Conservation (phyloP, 352 stramenopile species). For the Globisporangium spinosum region DNA sequence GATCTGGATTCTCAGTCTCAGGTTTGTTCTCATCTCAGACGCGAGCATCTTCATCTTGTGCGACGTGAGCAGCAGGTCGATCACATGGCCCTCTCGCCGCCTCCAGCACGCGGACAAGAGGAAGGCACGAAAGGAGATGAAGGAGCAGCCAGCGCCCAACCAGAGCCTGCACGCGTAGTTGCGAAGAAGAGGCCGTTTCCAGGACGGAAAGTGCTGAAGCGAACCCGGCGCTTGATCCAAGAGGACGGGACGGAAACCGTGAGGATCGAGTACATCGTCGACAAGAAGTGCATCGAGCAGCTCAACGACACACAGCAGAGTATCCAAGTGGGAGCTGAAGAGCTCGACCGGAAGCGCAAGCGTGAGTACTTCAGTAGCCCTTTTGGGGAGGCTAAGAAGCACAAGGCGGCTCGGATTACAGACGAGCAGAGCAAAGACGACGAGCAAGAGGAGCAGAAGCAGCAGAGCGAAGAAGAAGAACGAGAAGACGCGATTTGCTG, state of each 20-base stretch:
- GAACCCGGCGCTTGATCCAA: not conserved
- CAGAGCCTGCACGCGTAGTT: not conserved
- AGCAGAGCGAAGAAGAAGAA: not conserved
- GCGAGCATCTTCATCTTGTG: no score
- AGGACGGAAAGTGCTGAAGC: slow-evolving; percentile 1
- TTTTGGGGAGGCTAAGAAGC: not conserved
- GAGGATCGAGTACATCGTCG: not conserved
- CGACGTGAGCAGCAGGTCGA: not conserved
- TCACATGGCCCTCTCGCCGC: not conserved
- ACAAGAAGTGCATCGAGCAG: not conserved
- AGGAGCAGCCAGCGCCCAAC: not conserved
- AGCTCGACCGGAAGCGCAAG: not conserved
- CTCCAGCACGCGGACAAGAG: not conserved
- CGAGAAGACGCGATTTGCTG: not conserved
- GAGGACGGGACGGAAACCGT: not conserved
- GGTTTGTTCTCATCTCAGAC: no score
- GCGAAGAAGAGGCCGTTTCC: not conserved
- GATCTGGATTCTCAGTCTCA: no score
- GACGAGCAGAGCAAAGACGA: not conserved
- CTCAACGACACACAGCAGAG: not conserved
- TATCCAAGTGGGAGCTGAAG: not conserved
- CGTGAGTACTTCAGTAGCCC: not conserved
- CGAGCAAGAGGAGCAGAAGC: not conserved
- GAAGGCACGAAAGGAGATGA: not conserved
- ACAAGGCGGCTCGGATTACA: not conserved